phyloP scores from a whole-genome alignment of 495 filamentous ascomycete genomes.

The Neurospora sp. region DNA sequence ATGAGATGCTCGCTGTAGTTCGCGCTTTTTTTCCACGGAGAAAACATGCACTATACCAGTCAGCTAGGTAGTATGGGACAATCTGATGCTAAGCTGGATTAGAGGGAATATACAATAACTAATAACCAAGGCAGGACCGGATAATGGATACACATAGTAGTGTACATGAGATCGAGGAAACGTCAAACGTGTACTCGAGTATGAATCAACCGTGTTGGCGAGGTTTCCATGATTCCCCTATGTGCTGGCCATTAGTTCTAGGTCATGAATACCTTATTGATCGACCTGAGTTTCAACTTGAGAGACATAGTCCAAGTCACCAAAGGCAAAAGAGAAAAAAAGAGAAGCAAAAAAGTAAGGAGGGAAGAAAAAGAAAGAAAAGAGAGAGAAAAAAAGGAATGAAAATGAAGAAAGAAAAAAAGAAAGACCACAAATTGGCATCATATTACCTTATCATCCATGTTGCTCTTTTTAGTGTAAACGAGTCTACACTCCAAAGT shows the following conservation, averaged over 20 bases:
- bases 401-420: too few species aligned
- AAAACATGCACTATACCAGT: background rate
- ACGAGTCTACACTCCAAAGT: too few species aligned
- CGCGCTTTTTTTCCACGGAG: background rate
- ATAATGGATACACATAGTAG: background rate
- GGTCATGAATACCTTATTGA: background rate
- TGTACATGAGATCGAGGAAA: background rate
- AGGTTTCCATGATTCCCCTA: background rate
- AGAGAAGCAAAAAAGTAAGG: too few species aligned
- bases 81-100: too few species aligned
- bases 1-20: background rate
- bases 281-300: background rate
- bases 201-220: background rate
- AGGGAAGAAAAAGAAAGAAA: background rate
- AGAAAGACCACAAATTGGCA: too few species aligned
- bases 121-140: background rate
- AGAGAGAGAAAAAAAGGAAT: too few species aligned
- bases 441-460: too few species aligned
- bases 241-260: background rate
- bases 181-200: background rate
- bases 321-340: background rate
- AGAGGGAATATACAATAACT: background rate
- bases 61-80: too few species aligned
- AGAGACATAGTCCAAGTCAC: background rate
- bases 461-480: too few species aligned